Percentiles rank a stretch among this genome's conserved stretches.
These are phyloP conservation scores for Nepenthes mirabilis DNA, from an alignment of 148 eudicot species.

Conservation along the genomic window DNA sequence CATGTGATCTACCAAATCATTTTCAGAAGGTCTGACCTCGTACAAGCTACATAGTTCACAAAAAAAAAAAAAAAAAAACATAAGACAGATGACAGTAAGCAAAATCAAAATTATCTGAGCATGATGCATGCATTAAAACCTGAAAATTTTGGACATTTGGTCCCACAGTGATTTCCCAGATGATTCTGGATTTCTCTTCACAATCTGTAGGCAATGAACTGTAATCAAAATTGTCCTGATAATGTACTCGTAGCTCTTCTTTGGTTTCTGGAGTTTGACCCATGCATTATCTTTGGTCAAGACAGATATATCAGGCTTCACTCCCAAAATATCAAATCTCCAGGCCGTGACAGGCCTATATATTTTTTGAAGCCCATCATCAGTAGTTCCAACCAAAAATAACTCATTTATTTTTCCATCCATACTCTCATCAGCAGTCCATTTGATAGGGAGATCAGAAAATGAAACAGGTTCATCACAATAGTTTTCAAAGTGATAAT, in stretches of 20 bases:
- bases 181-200: conserved; percentile 33
- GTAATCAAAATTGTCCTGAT: conserved; percentile 58
- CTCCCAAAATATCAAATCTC: conserved; percentile 50
- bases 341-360: conserved; percentile 61
- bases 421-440: conserved; percentile 25
- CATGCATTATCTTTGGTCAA: conserved; percentile 48
- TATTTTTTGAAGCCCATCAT: conserved; percentile 50
- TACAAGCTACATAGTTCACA: conserved; percentile 31
- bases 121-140: conserved; percentile 17
- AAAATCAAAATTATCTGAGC: neutral
- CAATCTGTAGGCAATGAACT: conserved; percentile 36
- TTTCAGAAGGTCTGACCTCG: conserved; percentile 45
- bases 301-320: conserved; percentile 55
- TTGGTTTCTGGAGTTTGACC: conserved; percentile 68
- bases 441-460: conserved; percentile 46
- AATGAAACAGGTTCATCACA: conserved; percentile 41
- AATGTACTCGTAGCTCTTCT: conserved; percentile 35
- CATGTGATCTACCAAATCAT: conserved; percentile 49
- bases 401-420: conserved; percentile 18
- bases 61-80: neutral
- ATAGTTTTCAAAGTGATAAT: conserved; percentile 43
- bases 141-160: conserved; percentile 44
- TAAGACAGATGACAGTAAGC: neutral
- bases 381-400: conserved; percentile 44
- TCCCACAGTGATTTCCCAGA: conserved; percentile 44